Percentiles rank a stretch among this genome's conserved stretches.
phyloP scores from a whole-genome alignment of 441 rosid species.

The Populus hybrid region DNA sequence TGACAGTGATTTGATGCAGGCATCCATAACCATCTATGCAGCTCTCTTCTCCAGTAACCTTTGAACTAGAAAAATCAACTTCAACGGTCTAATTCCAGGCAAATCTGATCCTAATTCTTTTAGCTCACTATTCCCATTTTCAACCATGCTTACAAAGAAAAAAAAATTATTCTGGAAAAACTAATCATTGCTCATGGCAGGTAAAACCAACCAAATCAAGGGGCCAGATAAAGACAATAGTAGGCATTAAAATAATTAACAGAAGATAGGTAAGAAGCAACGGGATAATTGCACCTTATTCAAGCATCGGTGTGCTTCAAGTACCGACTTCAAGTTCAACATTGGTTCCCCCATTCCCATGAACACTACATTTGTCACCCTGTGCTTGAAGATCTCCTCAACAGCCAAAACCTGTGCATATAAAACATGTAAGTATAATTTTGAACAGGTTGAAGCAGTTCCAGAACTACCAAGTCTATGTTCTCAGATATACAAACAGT shows the following conservation, averaged over 20 bases:
- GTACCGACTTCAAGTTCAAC: conserved; percentile 96
- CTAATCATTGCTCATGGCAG: background rate
- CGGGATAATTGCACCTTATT: conserved; percentile 63
- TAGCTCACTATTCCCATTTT: background rate
- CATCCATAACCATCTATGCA: background rate
- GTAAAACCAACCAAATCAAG: background rate
- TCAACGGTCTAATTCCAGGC: background rate
- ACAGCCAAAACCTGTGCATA: conserved; percentile 70
- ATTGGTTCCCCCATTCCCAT: conserved; percentile 99
- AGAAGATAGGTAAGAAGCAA: background rate
- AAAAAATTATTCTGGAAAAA: background rate
- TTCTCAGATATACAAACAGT: background rate
- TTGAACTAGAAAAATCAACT: background rate
- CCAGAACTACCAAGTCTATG: background rate
- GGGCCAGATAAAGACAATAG: background rate
- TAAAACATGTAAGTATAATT: background rate
- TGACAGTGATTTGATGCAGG: background rate
- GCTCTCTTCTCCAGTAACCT: background rate
- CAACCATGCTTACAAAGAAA: background rate
- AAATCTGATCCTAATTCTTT: background rate
- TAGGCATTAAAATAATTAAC: background rate
- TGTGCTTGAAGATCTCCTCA: conserved; percentile 83
- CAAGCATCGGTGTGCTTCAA: conserved; percentile 85
- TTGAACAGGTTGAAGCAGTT: background rate
- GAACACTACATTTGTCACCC: conserved; percentile 93